Evolutionary conservation across 805 yeast species (phyloP).

Genomic region (Pichia exigua): DNA sequence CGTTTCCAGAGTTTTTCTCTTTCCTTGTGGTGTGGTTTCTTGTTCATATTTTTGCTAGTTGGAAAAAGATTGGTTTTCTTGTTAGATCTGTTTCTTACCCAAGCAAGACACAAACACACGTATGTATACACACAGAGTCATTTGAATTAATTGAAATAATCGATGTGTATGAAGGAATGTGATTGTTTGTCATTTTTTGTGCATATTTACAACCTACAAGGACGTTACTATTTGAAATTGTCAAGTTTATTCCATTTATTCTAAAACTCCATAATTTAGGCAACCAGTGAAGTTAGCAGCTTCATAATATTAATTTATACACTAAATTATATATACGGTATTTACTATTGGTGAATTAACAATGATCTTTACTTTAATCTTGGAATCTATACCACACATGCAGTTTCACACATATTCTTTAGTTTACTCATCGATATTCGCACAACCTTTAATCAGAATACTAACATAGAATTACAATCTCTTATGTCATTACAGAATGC

Average conservation of each 20-base stretch:
- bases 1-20: not conserved
- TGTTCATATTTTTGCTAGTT: not conserved
- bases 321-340: too few relatives aligned
- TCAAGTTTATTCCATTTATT: too few relatives aligned
- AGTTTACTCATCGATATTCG: not conserved
- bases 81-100: not conserved
- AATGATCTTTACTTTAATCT: too few relatives aligned
- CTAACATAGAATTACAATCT: not conserved
- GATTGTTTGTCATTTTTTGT: not conserved
- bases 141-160: too few relatives aligned
- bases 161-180: too few relatives aligned
- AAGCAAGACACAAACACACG: not conserved
- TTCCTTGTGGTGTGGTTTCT: not conserved
- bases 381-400: too few relatives aligned
- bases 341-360: too few relatives aligned
- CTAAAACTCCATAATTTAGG: too few relatives aligned
- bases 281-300: too few relatives aligned
- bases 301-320: too few relatives aligned
- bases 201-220: not conserved
- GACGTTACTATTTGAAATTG: not conserved
- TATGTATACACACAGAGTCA: not conserved
- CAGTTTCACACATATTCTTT: too few relatives aligned
- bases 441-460: not conserved
- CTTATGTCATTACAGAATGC: not conserved
- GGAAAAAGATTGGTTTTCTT: not conserved